Percentiles rank a stretch among this genome's conserved stretches.
Conservation (phyloP, 2,329 filamentous ascomycete species). For the Coniochaeta sp. region DNA sequence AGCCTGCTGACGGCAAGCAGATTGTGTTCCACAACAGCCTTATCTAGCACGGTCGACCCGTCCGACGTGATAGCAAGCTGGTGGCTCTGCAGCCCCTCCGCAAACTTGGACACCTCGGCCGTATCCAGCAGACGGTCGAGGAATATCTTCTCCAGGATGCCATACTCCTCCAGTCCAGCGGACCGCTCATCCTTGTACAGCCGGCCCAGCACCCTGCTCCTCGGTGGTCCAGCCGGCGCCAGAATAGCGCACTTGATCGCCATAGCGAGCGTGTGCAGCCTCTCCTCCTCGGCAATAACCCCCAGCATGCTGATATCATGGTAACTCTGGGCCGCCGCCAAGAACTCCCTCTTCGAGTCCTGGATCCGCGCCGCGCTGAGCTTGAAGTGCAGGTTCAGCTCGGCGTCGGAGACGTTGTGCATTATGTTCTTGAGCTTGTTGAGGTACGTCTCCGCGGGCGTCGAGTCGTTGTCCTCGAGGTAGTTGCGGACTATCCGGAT, state of each 20-base stretch:
- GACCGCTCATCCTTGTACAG: constrained; percentile 92
- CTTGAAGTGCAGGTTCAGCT: constrained; percentile 76
- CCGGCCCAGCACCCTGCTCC: constrained; percentile 71
- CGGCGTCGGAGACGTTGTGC: constrained; percentile 65
- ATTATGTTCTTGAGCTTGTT: constrained; percentile 95
- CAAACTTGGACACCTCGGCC: constrained; percentile 81
- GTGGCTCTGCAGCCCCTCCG: constrained; percentile 72
- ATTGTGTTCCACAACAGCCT: constrained; percentile 94
- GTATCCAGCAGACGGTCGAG: constrained; percentile 76
- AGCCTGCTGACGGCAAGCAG: constrained; percentile 76
- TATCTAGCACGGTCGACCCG: constrained; percentile 85
- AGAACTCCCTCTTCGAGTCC: constrained; percentile 83
- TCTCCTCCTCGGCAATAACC: constrained; percentile 78
- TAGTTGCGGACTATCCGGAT: constrained; percentile 92
- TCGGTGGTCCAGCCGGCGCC: constrained; percentile 79
- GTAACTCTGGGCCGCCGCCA: constrained; percentile 82
- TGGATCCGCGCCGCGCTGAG: constrained; percentile 89
- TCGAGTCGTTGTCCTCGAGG: constrained; percentile 88
- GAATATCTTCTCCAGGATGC: constrained; percentile 96
- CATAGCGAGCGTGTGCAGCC: constrained; percentile 74
- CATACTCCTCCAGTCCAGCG: constrained; percentile 66
- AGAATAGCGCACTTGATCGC: constrained; percentile 90
- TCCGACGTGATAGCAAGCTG: constrained; percentile 87
- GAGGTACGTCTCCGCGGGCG: constrained; percentile 75
- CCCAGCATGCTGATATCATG: constrained; percentile 75